Evolutionary conservation across 2,329 filamentous ascomycete genomes (phyloP), one percentile per base, ranked within the genome.

Genomic region (Phyllosticta citriasiana): DNA sequence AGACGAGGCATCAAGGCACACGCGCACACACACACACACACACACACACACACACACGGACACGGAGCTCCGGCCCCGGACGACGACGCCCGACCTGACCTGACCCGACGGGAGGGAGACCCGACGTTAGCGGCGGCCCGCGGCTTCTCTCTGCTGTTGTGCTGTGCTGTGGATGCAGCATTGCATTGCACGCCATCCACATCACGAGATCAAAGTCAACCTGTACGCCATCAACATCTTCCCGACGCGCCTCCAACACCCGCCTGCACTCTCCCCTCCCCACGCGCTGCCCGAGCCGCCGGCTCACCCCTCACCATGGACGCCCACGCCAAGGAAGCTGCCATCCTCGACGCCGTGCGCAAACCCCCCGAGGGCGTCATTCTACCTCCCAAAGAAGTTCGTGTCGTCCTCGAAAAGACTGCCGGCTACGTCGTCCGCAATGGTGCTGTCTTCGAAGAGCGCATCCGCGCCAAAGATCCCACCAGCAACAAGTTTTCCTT

Each of bases 401-500:
- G 91, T 79, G 80, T 80, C 22, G 83, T 93, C 66, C 86, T 99
- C 70, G 92, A 97, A 75, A 97, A 96, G 78, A 96, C 93, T 12
- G 93, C 94, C 59, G 91, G 91, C 55, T 97, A 95, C 72, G 89
- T 97, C 62, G 86, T 87, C 63, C 82, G 85, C 67, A 84, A 84
- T 69, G 84, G 83, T 40, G 69, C 77, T 12, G 72, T 84, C 7
- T 91, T 95, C 70, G 89, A 95, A 76, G 88, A 92, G 68, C 86
- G 88, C 67, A 88, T 99, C 66, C 87, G 89, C 69, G 86, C 92
- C 66, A 95, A 94, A 76, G 88, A 96, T 72, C 83, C 84, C 68
- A 82, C 81, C 66, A 94, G 95, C 70, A 84, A 89, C n/a, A 96
- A 95, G 71, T 94, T 97, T 74, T 90, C 88, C 68, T 99, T 97